Conservation (phyloP, 495 filamentous ascomycete species). For the Penicillium chermesinum region DNA sequence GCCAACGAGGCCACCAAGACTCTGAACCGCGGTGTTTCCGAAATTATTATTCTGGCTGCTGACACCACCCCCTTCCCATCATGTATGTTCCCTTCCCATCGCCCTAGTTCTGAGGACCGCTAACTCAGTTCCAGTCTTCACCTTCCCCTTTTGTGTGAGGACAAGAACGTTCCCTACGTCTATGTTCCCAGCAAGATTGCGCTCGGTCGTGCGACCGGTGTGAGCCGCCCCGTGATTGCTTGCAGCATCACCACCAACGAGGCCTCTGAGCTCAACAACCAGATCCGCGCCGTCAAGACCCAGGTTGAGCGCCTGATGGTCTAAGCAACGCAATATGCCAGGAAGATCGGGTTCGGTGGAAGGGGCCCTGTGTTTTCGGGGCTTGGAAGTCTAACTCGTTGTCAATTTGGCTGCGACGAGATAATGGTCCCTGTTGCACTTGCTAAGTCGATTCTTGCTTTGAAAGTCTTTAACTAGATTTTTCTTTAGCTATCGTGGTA, state of each 20-base stretch:
- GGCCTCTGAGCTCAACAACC: constrained; percentile 75
- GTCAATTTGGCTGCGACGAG: background rate
- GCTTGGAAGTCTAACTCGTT: background rate
- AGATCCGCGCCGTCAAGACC: constrained; percentile 82
- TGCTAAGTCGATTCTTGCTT: constrained; percentile 6
- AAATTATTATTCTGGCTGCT: constrained; percentile 83
- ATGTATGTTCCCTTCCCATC: constrained; percentile 29
- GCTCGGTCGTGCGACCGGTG: constrained; percentile 69
- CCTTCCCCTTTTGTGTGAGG: constrained; percentile 80
- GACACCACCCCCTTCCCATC: constrained; percentile 81
- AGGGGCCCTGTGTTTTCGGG: background rate
- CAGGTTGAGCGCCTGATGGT: constrained; percentile 97
- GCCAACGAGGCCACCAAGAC: constrained; percentile 72
- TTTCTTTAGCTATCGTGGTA: constrained; percentile 3
- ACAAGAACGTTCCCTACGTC: constrained; percentile 72
- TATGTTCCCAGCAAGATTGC: constrained; percentile 63
- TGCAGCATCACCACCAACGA: constrained; percentile 80
- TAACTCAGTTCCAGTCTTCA: constrained; percentile 67
- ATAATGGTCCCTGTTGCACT: background rate
- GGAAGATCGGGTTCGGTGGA: background rate
- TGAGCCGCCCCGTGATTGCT: constrained; percentile 80
- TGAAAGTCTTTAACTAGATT: constrained; percentile 20
- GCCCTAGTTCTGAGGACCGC: too few species aligned
- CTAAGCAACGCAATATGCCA: constrained; percentile 46
- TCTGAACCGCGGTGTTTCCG: constrained; percentile 80